Conservation (phyloP, 805 yeast genomes). For the Sungouiozyma intestinalis region DNA sequence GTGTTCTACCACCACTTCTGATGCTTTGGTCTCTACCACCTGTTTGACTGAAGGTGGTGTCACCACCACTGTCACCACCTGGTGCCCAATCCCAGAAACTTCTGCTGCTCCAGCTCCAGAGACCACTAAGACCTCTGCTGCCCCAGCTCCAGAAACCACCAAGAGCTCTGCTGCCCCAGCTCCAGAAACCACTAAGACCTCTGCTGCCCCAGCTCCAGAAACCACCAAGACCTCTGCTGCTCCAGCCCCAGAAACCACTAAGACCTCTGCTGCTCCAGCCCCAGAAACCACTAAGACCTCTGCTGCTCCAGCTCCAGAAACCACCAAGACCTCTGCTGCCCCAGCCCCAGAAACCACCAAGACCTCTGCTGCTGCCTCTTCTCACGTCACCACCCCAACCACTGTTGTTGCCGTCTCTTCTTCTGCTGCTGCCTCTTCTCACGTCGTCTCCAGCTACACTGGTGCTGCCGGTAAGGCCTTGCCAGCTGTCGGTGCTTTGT, state of each 20-base stretch:
- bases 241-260: slow-evolving; percentile 9
- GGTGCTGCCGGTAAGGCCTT: slow-evolving; percentile 38
- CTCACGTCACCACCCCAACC: slow-evolving; percentile 4
- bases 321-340: slow-evolving; percentile 7
- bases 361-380: slow-evolving; percentile 9
- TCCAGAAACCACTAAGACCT: slow-evolving; percentile 7
- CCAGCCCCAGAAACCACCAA: too few relatives aligned
- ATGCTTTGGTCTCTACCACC: slow-evolving; percentile 16
- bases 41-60: slow-evolving; percentile 19
- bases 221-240: slow-evolving; percentile 13
- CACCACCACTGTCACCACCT: slow-evolving; percentile 22
- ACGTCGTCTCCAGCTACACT: slow-evolving; percentile 26
- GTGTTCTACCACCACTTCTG: slow-evolving; percentile 15
- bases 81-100: not conserved
- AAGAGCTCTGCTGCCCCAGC: slow-evolving; percentile 22
- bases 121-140: slow-evolving; percentile 17
- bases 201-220: slow-evolving; percentile 13
- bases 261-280: slow-evolving; percentile 22
- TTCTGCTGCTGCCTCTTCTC: slow-evolving; percentile 2
- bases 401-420: slow-evolving; percentile 13
- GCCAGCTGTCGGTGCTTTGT: slow-evolving; percentile 39
- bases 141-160: slow-evolving; percentile 14
- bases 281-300: slow-evolving; percentile 9
- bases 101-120: slow-evolving; percentile 8
- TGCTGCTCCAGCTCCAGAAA: slow-evolving; percentile 9